phyloP scores from a whole-genome alignment of 352 stramenopile species.

The Phytophthora pinifolia region DNA sequence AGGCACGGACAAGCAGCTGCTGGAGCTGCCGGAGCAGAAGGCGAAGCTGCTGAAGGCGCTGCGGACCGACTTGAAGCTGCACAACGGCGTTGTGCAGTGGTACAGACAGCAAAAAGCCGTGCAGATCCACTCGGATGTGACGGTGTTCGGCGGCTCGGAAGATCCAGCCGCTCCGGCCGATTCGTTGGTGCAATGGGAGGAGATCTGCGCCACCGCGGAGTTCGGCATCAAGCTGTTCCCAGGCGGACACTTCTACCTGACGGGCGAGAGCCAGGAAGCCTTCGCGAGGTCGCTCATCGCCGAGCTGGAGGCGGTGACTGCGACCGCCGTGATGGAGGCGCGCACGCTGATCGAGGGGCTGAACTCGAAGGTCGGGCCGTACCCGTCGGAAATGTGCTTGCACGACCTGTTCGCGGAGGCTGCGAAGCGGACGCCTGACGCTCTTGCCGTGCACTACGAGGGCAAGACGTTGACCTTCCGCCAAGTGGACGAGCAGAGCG shows the following conservation, averaged over 20 bases:
- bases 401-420: slow-evolving; percentile 82
- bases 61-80: slow-evolving; percentile 49
- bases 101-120: slow-evolving; percentile 25
- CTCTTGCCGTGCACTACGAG: slow-evolving; percentile 73
- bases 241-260: slow-evolving; percentile 70
- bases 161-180: slow-evolving; percentile 40
- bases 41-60: slow-evolving; percentile 36
- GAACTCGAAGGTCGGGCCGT: slow-evolving; percentile 53
- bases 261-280: slow-evolving; percentile 30
- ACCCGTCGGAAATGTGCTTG: slow-evolving; percentile 73
- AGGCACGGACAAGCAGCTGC: slow-evolving; percentile 56
- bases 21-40: slow-evolving; percentile 45
- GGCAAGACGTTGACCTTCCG: slow-evolving; percentile 64
- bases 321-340: slow-evolving; percentile 46
- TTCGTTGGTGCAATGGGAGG: slow-evolving; percentile 41
- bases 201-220: slow-evolving; percentile 26
- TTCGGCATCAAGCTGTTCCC: slow-evolving; percentile 50
- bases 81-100: slow-evolving; percentile 53
- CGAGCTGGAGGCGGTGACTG: slow-evolving; percentile 37
- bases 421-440: slow-evolving; percentile 61
- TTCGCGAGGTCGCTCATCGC: slow-evolving; percentile 40
- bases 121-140: slow-evolving; percentile 36
- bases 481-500: slow-evolving; percentile 67
- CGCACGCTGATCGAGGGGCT: slow-evolving; percentile 43
- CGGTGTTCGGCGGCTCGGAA: slow-evolving; percentile 53